Percentiles rank a stretch among this genome's conserved stretches.
phyloP scores from a whole-genome alignment of 257 asterid species.

The Gentiana dahurica region DNA sequence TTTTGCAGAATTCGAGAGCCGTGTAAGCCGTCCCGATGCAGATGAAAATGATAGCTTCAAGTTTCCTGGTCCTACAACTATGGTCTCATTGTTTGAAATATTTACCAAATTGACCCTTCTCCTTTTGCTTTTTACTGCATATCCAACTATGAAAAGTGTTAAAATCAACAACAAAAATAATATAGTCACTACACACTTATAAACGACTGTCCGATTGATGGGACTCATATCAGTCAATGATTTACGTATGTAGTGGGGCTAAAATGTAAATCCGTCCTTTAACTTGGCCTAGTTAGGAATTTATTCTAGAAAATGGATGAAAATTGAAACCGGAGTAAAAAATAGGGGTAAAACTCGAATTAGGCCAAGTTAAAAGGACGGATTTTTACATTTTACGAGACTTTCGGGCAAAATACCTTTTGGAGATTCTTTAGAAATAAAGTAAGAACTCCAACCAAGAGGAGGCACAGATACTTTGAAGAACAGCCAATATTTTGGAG shows the following conservation, averaged over 20 bases:
- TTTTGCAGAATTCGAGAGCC: constrained; percentile 52
- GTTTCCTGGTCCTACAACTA: constrained; percentile 67
- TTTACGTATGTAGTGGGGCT: no score
- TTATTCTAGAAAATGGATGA: no score
- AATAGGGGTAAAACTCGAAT: no score
- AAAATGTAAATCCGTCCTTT: no score
- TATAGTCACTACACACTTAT: neutral
- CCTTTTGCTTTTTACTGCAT: constrained; percentile 5
- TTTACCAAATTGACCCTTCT: constrained; percentile 16
- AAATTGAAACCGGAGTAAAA: no score
- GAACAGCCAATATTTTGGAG: constrained; percentile 61
- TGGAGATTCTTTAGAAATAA: constrained; percentile 40
- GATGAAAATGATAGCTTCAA: constrained; percentile 67
- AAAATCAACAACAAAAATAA: constrained; percentile 2
- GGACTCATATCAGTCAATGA: neutral
- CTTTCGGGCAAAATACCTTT: constrained; percentile 23
- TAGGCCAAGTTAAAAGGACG: neutral
- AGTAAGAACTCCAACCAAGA: constrained; percentile 69
- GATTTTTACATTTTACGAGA: no score
- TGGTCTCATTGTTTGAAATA: constrained; percentile 29
- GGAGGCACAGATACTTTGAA: constrained; percentile 61
- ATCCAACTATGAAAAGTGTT: constrained; percentile 24
- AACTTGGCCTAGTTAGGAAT: no score
- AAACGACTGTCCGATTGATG: neutral
- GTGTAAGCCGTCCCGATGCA: constrained; percentile 64